phyloP scores from a whole-genome alignment of 306 rosid genomes.

The Castanopsis chinensis region DNA sequence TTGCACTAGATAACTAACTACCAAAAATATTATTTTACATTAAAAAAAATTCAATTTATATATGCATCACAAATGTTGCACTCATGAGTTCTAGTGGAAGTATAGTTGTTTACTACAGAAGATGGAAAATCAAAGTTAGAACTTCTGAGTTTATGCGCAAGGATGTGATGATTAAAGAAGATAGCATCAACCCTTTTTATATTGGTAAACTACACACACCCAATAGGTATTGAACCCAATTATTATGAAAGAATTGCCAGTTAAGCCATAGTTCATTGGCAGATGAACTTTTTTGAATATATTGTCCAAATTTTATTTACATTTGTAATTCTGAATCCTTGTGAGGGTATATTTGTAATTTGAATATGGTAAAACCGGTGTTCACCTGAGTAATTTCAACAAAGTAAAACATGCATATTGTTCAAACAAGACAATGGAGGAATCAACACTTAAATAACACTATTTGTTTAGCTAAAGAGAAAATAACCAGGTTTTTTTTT shows the following conservation, averaged over 20 bases:
- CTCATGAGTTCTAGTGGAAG: neutral
- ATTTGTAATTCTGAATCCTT: too few relatives aligned
- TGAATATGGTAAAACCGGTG: too few relatives aligned
- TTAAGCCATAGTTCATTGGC: too few relatives aligned
- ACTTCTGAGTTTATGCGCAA: neutral
- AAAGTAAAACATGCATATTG: neutral
- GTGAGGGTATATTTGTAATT: too few relatives aligned
- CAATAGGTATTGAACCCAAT: too few relatives aligned
- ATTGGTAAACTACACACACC: too few relatives aligned
- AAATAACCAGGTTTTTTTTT: neutral
- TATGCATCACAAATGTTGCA: neutral
- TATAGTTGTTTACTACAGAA: neutral
- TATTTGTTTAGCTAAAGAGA: neutral
- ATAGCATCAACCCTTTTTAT: neutral
- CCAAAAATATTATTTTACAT: neutral
- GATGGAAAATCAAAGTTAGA: neutral
- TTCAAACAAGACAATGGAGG: neutral
- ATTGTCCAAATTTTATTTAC: too few relatives aligned
- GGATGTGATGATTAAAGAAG: neutral
- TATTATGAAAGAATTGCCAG: too few relatives aligned
- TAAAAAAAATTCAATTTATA: neutral
- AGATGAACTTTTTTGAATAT: too few relatives aligned
- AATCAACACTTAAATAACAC: neutral
- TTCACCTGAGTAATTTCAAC: neutral
- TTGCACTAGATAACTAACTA: neutral